Evolutionary conservation across 1,139 yeast species (phyloP).

Genomic region (Saccharomyces pastorianus): DNA sequence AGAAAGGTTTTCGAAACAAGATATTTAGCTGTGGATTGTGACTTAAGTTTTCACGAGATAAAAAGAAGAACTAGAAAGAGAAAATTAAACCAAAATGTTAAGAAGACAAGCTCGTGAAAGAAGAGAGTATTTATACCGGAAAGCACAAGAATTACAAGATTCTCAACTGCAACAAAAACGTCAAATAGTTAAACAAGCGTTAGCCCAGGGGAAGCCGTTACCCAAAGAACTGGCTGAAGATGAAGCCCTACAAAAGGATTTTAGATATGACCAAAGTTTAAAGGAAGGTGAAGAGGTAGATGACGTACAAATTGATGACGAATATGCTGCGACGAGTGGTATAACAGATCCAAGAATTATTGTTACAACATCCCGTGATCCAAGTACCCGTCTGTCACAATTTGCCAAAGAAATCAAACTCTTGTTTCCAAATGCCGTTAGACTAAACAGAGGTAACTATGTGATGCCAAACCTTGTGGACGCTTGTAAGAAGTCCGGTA

Average conservation of each 20-base stretch:
- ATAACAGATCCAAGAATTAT: conserved; percentile 85
- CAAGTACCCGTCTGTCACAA: conserved; percentile 75
- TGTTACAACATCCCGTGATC: conserved; percentile 93
- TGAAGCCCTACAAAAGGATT: conserved; percentile 68
- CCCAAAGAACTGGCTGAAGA: conserved; percentile 90
- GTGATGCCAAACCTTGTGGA: conserved; percentile 77
- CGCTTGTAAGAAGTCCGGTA: conserved; percentile 68
- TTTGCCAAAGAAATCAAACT: conserved; percentile 88
- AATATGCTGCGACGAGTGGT: conserved; percentile 81
- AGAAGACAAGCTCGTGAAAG: conserved; percentile 94
- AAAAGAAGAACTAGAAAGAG: background rate
- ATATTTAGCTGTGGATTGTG: background rate
- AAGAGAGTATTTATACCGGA: conserved; percentile 82
- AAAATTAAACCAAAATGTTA: conserved; percentile 39
- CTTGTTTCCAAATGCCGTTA: conserved; percentile 80
- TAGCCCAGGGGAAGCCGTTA: conserved; percentile 85
- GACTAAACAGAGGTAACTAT: conserved; percentile 89
- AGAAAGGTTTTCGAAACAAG: too few species aligned
- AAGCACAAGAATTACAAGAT: conserved; percentile 85
- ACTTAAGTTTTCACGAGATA: background rate
- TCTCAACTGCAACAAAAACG: conserved; percentile 79
- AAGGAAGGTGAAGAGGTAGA: conserved; percentile 41
- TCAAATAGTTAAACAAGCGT: conserved; percentile 75
- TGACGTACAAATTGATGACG: conserved; percentile 71
- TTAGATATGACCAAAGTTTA: conserved; percentile 53